These are phyloP conservation scores for Lactarius indigo DNA, from an alignment of 768 basidiomycete genomes.

Conservation along the genomic window DNA sequence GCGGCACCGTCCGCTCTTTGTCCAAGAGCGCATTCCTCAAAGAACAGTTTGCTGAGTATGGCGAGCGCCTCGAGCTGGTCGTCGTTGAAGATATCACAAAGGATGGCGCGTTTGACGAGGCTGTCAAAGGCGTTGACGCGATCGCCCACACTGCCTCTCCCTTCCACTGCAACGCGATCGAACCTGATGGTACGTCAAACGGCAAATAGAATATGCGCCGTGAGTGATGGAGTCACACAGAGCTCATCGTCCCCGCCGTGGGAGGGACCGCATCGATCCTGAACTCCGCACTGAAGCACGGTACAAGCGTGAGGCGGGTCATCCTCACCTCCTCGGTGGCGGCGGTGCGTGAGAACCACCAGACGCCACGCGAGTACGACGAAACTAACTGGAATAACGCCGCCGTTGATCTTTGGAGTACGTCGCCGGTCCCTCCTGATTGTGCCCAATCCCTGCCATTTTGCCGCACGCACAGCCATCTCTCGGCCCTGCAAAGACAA, in stretches of 20 bases:
- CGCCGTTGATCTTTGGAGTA: conserved; percentile 35
- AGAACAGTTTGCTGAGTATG: conserved; percentile 50
- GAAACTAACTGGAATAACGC: conserved; percentile 50
- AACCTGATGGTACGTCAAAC: conserved; percentile 33
- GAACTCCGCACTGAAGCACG: conserved; percentile 51
- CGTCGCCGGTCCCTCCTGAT: background rate
- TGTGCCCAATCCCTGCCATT: background rate
- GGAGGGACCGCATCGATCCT: conserved; percentile 65
- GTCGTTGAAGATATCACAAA: conserved; percentile 67
- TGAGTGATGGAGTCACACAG: conserved; percentile 30
- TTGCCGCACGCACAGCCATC: conserved; percentile 28
- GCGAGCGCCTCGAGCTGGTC: conserved; percentile 57
- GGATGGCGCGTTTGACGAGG: conserved; percentile 70
- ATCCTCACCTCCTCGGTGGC: conserved; percentile 60
- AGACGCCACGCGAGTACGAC: conserved; percentile 24
- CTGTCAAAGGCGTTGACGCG: conserved; percentile 70
- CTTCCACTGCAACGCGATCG: conserved; percentile 43
- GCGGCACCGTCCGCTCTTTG: conserved; percentile 61
- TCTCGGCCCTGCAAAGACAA: conserved; percentile 25
- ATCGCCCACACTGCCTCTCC: conserved; percentile 71
- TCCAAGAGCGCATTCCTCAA: conserved; percentile 58
- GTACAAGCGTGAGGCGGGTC: conserved; percentile 55
- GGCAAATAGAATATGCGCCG: background rate
- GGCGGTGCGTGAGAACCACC: conserved; percentile 35
- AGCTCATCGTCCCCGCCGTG: conserved; percentile 70